A percentile compares a stretch with the other conserved stretches of the same genome.
These are phyloP conservation scores for Eimeria tenella DNA, from an alignment of 169 alveolate species.

Conservation along the genomic window DNA sequence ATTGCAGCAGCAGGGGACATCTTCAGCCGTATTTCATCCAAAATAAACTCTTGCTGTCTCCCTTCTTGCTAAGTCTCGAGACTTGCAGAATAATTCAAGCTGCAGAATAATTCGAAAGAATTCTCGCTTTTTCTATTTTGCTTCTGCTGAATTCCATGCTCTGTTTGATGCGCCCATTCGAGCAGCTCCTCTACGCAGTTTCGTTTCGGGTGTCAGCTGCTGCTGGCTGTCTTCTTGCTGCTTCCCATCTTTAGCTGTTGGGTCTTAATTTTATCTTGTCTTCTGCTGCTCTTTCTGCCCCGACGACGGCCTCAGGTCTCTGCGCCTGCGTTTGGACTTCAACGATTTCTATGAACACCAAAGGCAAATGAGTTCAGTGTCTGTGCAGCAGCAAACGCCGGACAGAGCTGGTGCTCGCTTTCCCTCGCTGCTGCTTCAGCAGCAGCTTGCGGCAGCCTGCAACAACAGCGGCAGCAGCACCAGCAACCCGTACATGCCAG, in stretches of 20 bases:
- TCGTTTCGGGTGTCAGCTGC: not conserved
- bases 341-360: slow-evolving; percentile 71
- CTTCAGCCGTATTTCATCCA: no score
- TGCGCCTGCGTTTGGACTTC: slow-evolving; percentile 59
- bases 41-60: no score
- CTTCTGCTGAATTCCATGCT: not conserved
- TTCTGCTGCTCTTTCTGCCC: not conserved
- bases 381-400: not conserved
- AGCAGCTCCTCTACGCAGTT: not conserved
- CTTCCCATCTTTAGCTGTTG: not conserved
- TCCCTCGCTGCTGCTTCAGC: slow-evolving; percentile 49
- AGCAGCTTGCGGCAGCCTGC: slow-evolving; percentile 32
- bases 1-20: no score
- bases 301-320: not conserved
- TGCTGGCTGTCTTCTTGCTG: slow-evolving; percentile 10
- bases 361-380: slow-evolving; percentile 19
- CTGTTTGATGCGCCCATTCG: not conserved
- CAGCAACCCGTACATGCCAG: not conserved
- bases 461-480: slow-evolving; percentile 38
- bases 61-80: no score
- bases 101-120: no score
- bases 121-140: not conserved
- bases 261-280: not conserved
- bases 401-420: not conserved
- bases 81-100: no score